A percentile compares a stretch with the other conserved stretches of the same genome.
phyloP scores from a whole-genome alignment of 1,284 basidiomycete genomes.

The Trichosporon sp. region DNA sequence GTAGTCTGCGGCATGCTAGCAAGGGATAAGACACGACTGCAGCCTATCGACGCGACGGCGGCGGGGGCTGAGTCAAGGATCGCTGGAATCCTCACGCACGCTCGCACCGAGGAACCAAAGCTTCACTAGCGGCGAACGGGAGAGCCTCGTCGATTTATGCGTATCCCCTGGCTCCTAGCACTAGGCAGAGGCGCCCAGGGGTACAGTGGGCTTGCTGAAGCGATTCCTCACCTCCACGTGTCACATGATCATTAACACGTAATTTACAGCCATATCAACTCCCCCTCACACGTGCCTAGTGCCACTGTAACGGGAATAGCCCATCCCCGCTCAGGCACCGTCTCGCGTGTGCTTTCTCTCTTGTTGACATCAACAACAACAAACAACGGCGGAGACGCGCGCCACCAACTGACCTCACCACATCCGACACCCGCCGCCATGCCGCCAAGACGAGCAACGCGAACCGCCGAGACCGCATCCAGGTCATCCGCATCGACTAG shows the following conservation, averaged over 20 bases:
- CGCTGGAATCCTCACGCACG: background rate
- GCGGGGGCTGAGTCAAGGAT: background rate
- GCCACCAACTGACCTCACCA: background rate
- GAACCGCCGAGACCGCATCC: background rate
- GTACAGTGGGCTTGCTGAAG: background rate
- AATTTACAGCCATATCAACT: too few relatives aligned
- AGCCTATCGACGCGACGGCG: background rate
- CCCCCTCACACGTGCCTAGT: too few relatives aligned
- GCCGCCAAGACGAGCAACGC: slow-evolving; percentile 15
- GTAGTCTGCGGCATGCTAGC: too few relatives aligned
- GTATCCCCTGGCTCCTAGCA: background rate
- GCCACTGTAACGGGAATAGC: background rate
- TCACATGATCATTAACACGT: too few relatives aligned
- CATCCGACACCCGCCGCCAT: slow-evolving; percentile 5
- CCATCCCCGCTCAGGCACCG: background rate
- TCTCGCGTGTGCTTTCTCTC: slow-evolving; percentile 4
- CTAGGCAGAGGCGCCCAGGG: background rate
- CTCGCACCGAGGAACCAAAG: background rate
- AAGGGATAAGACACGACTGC: background rate
- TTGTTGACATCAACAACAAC: background rate
- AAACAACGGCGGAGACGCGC: background rate
- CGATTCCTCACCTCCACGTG: background rate
- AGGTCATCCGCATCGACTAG: background rate
- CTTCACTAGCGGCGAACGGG: background rate
- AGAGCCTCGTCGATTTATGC: background rate